Conservation (phyloP, 2,329 filamentous ascomycete genomes). For the Bretziella fagacearum region DNA sequence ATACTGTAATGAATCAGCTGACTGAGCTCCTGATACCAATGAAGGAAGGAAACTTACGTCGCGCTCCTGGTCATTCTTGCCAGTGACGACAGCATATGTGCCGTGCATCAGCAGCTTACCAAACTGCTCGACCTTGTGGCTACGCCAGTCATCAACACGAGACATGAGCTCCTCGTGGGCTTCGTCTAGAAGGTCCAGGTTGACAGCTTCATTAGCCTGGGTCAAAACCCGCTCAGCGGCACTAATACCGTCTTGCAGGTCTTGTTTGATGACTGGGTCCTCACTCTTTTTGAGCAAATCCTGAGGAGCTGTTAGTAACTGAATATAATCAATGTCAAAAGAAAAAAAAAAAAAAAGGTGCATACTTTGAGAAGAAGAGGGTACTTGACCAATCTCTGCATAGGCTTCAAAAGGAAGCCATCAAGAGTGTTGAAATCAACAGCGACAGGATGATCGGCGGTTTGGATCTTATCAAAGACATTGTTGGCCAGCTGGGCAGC, state of each 20-base stretch:
- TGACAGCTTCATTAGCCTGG: constrained; percentile 79
- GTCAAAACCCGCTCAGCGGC: constrained; percentile 67
- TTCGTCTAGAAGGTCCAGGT: constrained; percentile 68
- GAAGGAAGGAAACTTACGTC: constrained; percentile 41
- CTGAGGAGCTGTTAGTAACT: constrained; percentile 29
- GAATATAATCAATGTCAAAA: constrained; percentile 8
- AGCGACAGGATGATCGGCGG: constrained; percentile 62
- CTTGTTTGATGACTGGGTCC: constrained; percentile 50
- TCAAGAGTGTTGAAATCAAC: constrained; percentile 76
- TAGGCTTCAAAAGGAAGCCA: constrained; percentile 87
- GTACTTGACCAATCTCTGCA: constrained; percentile 90
- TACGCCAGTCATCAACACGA: constrained; percentile 95
- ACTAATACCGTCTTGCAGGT: constrained; percentile 61
- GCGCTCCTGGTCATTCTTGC: constrained; percentile 77
- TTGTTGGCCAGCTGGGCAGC: constrained; percentile 70
- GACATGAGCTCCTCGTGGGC: constrained; percentile 65
- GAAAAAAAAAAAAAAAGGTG: constrained; percentile 6
- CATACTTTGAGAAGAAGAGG: constrained; percentile 69
- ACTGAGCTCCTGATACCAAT: constrained; percentile 5
- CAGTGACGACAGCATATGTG: constrained; percentile 79
- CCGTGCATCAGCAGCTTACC: constrained; percentile 78
- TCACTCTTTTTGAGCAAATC: constrained; percentile 77
- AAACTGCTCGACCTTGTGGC: constrained; percentile 77
- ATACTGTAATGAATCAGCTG: constrained; percentile 42
- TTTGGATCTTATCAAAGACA: constrained; percentile 72